phyloP scores from a whole-genome alignment of 1,284 basidiomycete genomes.

The Stereum hirsutum region DNA sequence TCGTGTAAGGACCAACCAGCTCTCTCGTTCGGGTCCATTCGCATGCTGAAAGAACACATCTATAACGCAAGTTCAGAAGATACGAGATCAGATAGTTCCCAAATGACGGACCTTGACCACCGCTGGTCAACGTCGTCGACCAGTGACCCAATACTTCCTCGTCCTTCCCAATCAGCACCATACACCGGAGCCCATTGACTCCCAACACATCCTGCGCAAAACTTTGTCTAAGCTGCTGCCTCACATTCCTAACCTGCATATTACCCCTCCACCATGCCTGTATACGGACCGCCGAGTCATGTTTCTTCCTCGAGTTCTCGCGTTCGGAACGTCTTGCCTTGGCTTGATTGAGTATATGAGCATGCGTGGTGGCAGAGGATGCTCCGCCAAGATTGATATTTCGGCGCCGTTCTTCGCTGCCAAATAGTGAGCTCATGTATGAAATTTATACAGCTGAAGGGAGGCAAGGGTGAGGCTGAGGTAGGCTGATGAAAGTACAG shows the following conservation, averaged over 20 bases:
- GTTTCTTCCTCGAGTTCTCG: conserved; percentile 39
- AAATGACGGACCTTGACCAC: conserved; percentile 29
- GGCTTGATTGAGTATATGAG: conserved; percentile 53
- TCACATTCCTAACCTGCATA: conserved; percentile 27
- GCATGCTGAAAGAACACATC: conserved; percentile 24
- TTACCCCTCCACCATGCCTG: conserved; percentile 65
- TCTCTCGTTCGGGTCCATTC: conserved; percentile 25
- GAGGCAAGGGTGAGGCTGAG: conserved; percentile 3
- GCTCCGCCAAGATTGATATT: conserved; percentile 74
- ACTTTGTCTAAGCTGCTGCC: conserved; percentile 28
- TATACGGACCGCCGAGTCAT: conserved; percentile 48
- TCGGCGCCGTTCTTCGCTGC: conserved; percentile 40
- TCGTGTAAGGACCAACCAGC: conserved; percentile 51
- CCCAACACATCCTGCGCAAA: conserved; percentile 43
- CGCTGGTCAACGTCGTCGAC: conserved; percentile 32
- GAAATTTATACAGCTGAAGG: too few species aligned
- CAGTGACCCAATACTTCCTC: conserved; percentile 43
- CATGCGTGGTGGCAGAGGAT: conserved; percentile 38
- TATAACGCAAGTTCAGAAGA: too few species aligned
- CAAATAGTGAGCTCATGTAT: conserved; percentile 30
- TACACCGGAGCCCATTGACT: conserved; percentile 46
- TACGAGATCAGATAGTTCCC: not conserved
- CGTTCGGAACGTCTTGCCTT: conserved; percentile 49
- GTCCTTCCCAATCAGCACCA: conserved; percentile 51
- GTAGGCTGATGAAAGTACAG: conserved; percentile 1